Base-by-base conservation (phyloP, 495 filamentous ascomycete species). In the Polyplosphaeria fusca region DNA sequence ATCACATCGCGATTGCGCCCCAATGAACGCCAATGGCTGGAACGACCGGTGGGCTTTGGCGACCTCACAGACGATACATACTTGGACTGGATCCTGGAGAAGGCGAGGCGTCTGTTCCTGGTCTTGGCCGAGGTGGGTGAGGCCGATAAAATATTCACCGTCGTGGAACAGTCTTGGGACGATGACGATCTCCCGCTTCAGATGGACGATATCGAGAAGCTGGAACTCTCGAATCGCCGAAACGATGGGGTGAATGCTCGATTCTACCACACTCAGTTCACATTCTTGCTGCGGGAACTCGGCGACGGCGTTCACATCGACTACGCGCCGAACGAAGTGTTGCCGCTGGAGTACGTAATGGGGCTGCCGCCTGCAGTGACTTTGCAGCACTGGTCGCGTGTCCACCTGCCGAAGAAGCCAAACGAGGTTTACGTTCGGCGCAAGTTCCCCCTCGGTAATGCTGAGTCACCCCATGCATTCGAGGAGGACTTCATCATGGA, bases 31-130 rank as follows among this genome's bases (percentile, higher is more conserved):
- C 70, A 79, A 26, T 77, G 78, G 23, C 75, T 96, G 14, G 83
- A 93, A 65, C 75, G 78, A 41, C 83, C 84, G 0, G 72, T 91
- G 30, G 79, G 79, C 16, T 95, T 93, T 72, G 91, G 89, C n/a
- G 89, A 91, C 65, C 70, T 96, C 60, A 96, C 91, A 1, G 88
- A 89, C 64, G 85, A 89, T 60, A 94, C 89, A 0, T 97, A 96
- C 66, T 84, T 89, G 71, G 91, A 96, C 61, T 94, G 88, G 87
- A 94, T 97, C 55, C 75, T 94, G 46, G 73, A 86, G 56, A 86
- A 85, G 62, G 85, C 88, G 3, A 86, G 81, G 59, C 80, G 84
- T 51, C 79, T 95, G 48, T 97, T 95, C 61, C 77, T 97, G 27
- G 87, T 91, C 27, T 78, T 96, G 27, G 77, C 83, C 37, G 86